Evolutionary conservation across 2,329 filamentous ascomycete genomes (phyloP), one percentile per base, ranked within the genome.

Genomic region (Botrytis fabae): DNA sequence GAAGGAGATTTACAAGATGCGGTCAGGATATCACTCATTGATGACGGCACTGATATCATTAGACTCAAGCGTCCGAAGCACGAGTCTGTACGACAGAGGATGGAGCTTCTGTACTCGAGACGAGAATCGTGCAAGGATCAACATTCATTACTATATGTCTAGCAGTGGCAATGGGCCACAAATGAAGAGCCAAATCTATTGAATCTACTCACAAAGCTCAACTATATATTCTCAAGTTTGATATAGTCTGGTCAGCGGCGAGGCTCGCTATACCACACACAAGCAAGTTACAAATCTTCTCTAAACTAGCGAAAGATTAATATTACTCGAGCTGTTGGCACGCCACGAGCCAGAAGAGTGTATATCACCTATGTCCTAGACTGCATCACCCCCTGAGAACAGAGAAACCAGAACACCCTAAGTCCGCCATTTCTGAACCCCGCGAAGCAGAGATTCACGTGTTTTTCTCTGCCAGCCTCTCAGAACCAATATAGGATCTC

Each of bases 271-370:
- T n/a, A 6, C 6, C 46, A n/a, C 5, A 6, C 5, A 6, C 14
- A 5, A 16, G 51, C 25, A 57, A 57, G 5, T 8, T 5, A 16
- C 6, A 54, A 28, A 54, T 54, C 4, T 18, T 28, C 14, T 28
- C 14, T 0, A 54, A 8, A 28, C 2, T 4, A 5, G 4, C 14
- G 18, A 8, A 18, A 14, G 28, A 28, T 18, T 9, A 0, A 9
- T 57, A 28, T 18, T 18, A 57, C n/a, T 38, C 38, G 38, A 38
- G 38, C 8, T 38, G 1, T 38, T 38, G 38, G 8, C 38, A 38
- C 7, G 38, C 10, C 38, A 38, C 38, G 38, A 38, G 8, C 38
- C 38, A 38, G 38, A 38, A 38, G 8, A 28, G 6, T 28, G 1
- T 14, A 57, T 28, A 8, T 57, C n/a, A 28, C 18, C 6, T 8